These are phyloP conservation scores for Podospora tetraspora DNA, from an alignment of 495 filamentous ascomycete genomes.

Conservation along the genomic window DNA sequence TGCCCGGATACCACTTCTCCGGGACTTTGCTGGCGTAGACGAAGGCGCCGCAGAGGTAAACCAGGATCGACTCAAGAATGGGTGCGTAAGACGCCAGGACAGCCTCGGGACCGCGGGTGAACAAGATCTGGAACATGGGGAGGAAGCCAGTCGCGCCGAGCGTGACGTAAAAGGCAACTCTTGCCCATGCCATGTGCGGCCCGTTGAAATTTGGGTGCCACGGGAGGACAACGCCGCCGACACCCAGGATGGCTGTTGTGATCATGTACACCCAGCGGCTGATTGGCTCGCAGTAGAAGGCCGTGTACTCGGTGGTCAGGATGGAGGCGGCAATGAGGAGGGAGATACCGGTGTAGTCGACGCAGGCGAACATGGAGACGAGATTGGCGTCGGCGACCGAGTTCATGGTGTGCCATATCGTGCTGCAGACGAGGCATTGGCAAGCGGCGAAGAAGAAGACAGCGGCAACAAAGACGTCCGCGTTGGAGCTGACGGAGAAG, in stretches of 20 bases:
- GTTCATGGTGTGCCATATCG: slow-evolving; percentile 98
- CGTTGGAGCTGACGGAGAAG: slow-evolving; percentile 77
- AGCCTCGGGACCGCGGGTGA: slow-evolving; percentile 68
- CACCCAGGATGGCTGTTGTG: slow-evolving; percentile 71
- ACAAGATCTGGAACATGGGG: slow-evolving; percentile 74
- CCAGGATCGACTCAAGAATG: slow-evolving; percentile 72
- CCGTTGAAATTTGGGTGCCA: slow-evolving; percentile 98
- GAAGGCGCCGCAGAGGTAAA: slow-evolving; percentile 78
- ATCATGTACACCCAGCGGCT: slow-evolving; percentile 84
- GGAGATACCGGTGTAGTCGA: slow-evolving; percentile 98
- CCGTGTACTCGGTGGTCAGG: slow-evolving; percentile 97
- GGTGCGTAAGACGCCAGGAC: slow-evolving; percentile 86
- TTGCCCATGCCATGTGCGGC: slow-evolving; percentile 81
- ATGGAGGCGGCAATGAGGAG: slow-evolving; percentile 94
- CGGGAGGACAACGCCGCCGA: slow-evolving; percentile 85
- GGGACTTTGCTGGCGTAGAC: slow-evolving; percentile 94
- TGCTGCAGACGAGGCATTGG: slow-evolving; percentile 93
- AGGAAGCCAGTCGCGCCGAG: slow-evolving; percentile 88
- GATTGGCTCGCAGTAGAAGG: slow-evolving; percentile 93
- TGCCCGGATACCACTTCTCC: slow-evolving; percentile 85
- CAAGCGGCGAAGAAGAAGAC: slow-evolving; percentile 96
- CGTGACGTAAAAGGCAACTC: slow-evolving; percentile 86
- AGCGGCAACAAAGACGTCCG: slow-evolving; percentile 82
- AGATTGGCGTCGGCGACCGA: slow-evolving; percentile 82
- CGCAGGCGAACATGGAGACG: slow-evolving; percentile 94